Evolutionary conservation across 176 grass and related monocot genomes (phyloP).

Genomic region (Oryza punctata): DNA sequence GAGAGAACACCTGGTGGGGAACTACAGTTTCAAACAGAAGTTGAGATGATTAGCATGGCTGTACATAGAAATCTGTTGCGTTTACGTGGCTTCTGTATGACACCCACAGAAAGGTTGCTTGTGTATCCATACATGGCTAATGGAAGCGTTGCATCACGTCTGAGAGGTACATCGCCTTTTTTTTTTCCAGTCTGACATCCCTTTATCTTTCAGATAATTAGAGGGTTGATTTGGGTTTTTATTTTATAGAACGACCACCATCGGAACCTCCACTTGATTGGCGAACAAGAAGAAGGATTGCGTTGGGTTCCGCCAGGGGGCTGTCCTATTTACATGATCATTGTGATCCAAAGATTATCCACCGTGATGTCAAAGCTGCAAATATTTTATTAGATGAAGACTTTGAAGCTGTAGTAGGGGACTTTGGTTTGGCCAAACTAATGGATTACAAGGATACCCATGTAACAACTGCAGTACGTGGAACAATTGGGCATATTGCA

Average conservation of each 20-base stretch:
- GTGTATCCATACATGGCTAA: conserved; percentile 93
- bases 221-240: conserved; percentile 1
- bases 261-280: conserved; percentile 78
- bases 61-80: conserved; percentile 77
- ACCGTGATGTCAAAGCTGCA: conserved; percentile 90
- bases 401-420: conserved; percentile 80
- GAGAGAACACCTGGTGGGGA: conserved; percentile 85
- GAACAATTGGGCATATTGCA: conserved; percentile 91
- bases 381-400: conserved; percentile 92
- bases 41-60: conserved; percentile 94
- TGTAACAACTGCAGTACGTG: conserved; percentile 88
- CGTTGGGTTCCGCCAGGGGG: conserved; percentile 80
- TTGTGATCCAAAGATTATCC: conserved; percentile 86
- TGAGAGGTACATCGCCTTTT: conserved; percentile 50
- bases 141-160: conserved; percentile 83
- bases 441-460: conserved; percentile 98
- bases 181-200: not conserved
- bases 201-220: conserved; percentile 9
- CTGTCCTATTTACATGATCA: conserved; percentile 87
- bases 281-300: conserved; percentile 75
- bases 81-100: conserved; percentile 89
- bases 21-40: conserved; percentile 87
- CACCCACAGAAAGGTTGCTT: conserved; percentile 84
- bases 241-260: conserved; percentile 62
- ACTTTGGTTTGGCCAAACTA: conserved; percentile 88